Conservation (phyloP, 192 early-diverging fungal genomes). For the Chytriomyces sp. region DNA sequence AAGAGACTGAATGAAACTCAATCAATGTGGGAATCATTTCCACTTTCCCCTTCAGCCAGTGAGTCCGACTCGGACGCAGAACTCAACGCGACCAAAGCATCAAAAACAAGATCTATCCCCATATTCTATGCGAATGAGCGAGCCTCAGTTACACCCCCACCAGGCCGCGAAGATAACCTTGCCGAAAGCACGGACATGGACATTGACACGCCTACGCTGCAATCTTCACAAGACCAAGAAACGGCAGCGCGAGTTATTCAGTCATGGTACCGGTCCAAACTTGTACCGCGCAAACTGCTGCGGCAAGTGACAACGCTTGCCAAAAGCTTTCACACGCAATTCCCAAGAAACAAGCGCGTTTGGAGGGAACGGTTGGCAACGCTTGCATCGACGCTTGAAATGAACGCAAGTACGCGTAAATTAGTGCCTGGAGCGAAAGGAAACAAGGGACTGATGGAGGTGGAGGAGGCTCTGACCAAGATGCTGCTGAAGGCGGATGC, state of each 20-base stretch:
- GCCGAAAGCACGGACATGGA: too few species aligned
- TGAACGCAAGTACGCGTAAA: neutral
- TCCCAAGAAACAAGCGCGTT: neutral
- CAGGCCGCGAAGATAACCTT: too few species aligned
- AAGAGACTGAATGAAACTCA: too few species aligned
- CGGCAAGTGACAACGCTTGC: neutral
- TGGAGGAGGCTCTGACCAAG: constrained; percentile 30
- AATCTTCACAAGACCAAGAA: neutral
- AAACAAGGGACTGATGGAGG: constrained; percentile 16
- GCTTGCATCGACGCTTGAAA: neutral
- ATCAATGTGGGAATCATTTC: too few species aligned
- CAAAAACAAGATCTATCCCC: too few species aligned
- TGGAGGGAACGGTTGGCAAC: neutral
- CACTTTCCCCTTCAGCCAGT: too few species aligned
- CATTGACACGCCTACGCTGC: too few species aligned
- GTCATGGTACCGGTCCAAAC: neutral
- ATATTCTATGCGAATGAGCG: too few species aligned
- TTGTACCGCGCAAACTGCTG: neutral
- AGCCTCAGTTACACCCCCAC: too few species aligned
- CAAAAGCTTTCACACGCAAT: neutral
- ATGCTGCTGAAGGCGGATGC: constrained; percentile 5
- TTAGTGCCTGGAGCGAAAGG: constrained; percentile 21
- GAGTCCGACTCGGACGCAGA: too few species aligned
- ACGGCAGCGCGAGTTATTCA: neutral
- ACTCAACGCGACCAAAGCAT: too few species aligned